Evolutionary conservation across 768 basidiomycete genomes (phyloP), one percentile per base, ranked within the genome.

Genomic region (Rhodocollybia butyracea): DNA sequence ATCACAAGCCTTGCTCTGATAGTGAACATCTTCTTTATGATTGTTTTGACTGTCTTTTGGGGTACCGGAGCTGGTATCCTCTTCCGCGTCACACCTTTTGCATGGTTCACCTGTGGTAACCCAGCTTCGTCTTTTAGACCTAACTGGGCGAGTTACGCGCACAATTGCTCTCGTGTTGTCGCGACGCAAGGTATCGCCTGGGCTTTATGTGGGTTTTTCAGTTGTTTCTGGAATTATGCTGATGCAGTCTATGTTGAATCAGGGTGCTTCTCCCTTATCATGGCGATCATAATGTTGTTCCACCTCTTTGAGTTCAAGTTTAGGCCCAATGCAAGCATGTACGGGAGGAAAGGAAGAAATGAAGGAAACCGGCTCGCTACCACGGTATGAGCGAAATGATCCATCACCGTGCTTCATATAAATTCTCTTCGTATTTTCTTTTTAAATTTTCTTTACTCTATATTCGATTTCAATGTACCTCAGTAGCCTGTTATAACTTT

Each of bases 41-140:
- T 72, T 38, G 54, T 67, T 29, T 55, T 64, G n/a, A 64, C 70
- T 11, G 60, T 72, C 15, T 72, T 72, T 57, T 72, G 70, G 52
- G 69, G 67, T 12, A 65, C 62, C 19, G 68, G 68, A n/a, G 70
- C 64, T 27, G 70, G 70, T 41, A 58, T 72, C 6, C 59, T 72
- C 40, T 63, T 64, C 26, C 55, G 57, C 24, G 60, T 60, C 2
- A 62, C 68, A 0, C 69, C 69, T 1, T 72, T 64, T 59, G 57
- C 63, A 34, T 65, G 67, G 2, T 61, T 60, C 22, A 56, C 48
- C 7, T 70, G 69, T 39, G 41, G 51, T n/a, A 17, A 58, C 30
- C 54, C 54, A 31, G 26, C 46, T 13, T 48, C 57, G 22, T 45
- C n/a, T 0, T 69, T 68, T 43, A 63, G 66, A 0, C 38, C 54